Conservation (phyloP, 179 eudicot species). For the Beta corolliflora region DNA sequence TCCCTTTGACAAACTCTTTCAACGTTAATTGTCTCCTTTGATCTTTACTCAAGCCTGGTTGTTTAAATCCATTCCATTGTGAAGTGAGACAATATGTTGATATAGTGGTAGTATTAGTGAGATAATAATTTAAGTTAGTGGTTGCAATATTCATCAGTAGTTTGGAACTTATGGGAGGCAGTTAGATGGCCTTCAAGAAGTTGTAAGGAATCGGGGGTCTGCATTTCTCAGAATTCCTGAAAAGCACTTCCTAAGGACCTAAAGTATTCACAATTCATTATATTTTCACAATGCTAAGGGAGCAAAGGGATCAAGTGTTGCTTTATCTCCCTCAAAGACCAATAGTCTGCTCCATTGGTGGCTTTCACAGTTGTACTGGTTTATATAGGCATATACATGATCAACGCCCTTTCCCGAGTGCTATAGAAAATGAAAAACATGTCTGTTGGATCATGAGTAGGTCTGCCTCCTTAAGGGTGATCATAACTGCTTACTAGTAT, state of each 20-base stretch:
- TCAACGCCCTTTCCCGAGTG: background rate
- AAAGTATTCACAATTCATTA: background rate
- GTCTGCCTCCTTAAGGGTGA: background rate
- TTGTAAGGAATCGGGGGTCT: background rate
- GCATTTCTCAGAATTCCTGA: background rate
- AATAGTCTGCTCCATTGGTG: background rate
- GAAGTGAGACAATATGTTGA: background rate
- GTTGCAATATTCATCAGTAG: background rate
- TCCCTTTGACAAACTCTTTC: background rate
- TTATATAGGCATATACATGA: background rate
- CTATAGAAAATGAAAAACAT: background rate
- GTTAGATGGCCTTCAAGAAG: background rate
- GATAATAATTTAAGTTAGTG: background rate
- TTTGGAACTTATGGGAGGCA: conserved; percentile 2
- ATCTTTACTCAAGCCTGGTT: background rate
- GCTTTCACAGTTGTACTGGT: background rate
- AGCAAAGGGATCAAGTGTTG: background rate
- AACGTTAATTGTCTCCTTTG: conserved; percentile 3
- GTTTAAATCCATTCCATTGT: background rate
- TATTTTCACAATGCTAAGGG: background rate
- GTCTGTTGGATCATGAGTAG: background rate
- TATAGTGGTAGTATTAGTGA: background rate
- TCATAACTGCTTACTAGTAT: background rate
- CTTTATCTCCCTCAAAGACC: background rate
- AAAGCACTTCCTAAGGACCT: background rate